Evolutionary conservation across 2,329 filamentous ascomycete species (phyloP).

Genomic region (Lecanoromycetidae sp.): DNA sequence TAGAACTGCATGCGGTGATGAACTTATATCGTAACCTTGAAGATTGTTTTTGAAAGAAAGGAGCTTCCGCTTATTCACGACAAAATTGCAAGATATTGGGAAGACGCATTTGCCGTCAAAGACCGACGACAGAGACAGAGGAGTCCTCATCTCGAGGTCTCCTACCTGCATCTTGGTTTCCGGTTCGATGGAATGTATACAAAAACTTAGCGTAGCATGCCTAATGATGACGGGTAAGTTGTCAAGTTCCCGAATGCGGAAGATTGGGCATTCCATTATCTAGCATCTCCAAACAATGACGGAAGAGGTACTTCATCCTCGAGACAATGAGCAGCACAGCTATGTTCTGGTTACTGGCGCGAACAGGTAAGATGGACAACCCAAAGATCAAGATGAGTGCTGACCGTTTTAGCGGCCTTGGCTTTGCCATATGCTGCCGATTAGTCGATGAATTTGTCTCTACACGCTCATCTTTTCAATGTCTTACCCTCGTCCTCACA

Average conservation of each 20-base stretch:
- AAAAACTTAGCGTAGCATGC: too few species aligned
- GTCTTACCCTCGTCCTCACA: conserved; percentile 70
- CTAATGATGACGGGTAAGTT: too few species aligned
- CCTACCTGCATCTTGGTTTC: too few species aligned
- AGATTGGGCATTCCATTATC: not conserved
- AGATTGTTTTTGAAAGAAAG: too few species aligned
- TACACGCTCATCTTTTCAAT: conserved; percentile 51
- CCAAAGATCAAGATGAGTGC: not conserved
- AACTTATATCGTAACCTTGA: not conserved
- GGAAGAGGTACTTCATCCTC: conserved; percentile 17
- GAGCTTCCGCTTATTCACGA: too few species aligned
- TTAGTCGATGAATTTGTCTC: conserved; percentile 81
- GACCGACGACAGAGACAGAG: too few species aligned
- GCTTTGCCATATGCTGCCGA: conserved; percentile 69
- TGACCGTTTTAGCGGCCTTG: conserved; percentile 56
- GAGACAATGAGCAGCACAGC: conserved; percentile 20
- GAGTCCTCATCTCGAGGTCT: too few species aligned
- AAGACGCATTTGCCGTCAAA: too few species aligned
- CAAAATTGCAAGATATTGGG: too few species aligned
- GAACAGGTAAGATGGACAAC: conserved; percentile 54
- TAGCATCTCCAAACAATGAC: not conserved
- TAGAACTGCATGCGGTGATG: not conserved
- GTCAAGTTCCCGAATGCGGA: conserved; percentile 2
- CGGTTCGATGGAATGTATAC: too few species aligned
- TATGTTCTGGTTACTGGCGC: conserved; percentile 67